Evolutionary conservation across 345 rosid species (phyloP), one percentile per base, ranked within the genome.

Genomic region (Linum tenue): DNA sequence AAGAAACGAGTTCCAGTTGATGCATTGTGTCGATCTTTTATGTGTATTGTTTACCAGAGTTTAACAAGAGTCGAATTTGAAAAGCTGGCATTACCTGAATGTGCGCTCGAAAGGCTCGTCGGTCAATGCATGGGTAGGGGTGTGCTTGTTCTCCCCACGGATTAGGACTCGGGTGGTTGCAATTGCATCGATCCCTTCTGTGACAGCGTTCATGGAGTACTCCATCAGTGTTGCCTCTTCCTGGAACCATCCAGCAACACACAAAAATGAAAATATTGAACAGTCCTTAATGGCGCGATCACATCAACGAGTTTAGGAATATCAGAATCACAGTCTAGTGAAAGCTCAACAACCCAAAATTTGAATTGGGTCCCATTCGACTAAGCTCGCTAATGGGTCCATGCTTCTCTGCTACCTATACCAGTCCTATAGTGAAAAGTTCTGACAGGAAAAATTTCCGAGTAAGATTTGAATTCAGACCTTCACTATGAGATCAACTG

Each of bases 111-210:
- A 53, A 37, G 74, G 69, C 77, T 94, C 88, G 57, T 86, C 91
- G 0, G 86, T 86, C 64, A 73, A 57, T 75, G 85, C 86, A 60
- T 84, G 80, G 50, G 87, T 85, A 14, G 83, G 56, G 2, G 64
- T 5, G 57, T 69, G 74, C 40, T 64, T 73, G 69, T 74, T 74
- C 61, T 85, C 85, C n/a, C 85, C 86, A 7, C 89, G 91, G 67
- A 95, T 84, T 53, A 87, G 72, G 78, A 95, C 99, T 14, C 99
- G 88, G 2, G 99, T 91, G 36, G 90, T 80, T 58, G 99, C 99
- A 55, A 95, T 91, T 8, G 96, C 99, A 79, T 95, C 99, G 9
- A 95, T 91, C 72, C 96, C 97, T 86, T 82, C 95, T 64, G 99
- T 84, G 62, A 85, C 95, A 7, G 97, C 90, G 60, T 10, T 87